Percentiles rank a stretch among this genome's conserved stretches.
phyloP scores from a whole-genome alignment of 1,284 basidiomycete species.

The Rhodotorula sp. region DNA sequence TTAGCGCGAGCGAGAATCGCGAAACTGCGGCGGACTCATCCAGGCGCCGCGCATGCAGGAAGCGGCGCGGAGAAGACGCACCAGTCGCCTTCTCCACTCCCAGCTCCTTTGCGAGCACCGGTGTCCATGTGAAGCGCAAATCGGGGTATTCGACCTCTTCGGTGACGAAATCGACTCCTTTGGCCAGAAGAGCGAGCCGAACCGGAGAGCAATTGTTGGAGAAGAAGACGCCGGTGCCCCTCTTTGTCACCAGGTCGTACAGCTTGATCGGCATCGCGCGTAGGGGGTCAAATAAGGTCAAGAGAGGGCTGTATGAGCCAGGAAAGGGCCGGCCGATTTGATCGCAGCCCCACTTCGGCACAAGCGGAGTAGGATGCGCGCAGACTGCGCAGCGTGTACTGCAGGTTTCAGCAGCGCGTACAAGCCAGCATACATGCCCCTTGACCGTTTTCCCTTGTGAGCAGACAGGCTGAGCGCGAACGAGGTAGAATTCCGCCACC shows the following conservation, averaged over 20 bases:
- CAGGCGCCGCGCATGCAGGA: too few species aligned
- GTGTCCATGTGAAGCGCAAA: constrained; percentile 15
- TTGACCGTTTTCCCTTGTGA: too few species aligned
- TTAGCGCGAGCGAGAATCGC: background rate
- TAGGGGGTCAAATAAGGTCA: background rate
- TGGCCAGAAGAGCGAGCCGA: constrained; percentile 17
- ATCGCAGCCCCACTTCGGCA: background rate
- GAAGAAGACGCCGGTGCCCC: constrained; percentile 12
- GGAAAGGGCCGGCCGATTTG: background rate
- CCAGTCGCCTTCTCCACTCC: constrained; percentile 8
- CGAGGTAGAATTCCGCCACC: background rate
- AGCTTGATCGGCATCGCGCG: constrained; percentile 1
- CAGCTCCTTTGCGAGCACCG: background rate
- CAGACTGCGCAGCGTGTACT: too few species aligned
- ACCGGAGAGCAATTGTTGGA: constrained; percentile 13
- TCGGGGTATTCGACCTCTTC: constrained; percentile 22
- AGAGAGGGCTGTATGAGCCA: background rate
- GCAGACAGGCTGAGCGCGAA: background rate
- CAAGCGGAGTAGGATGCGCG: too few species aligned
- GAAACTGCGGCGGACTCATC: too few species aligned
- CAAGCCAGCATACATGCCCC: too few species aligned
- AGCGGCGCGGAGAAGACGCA: background rate
- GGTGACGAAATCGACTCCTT: constrained; percentile 11
- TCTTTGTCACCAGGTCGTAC: constrained; percentile 20
- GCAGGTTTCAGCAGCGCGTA: too few species aligned